phyloP scores from a whole-genome alignment of 2,329 filamentous ascomycete species.

The Periconia macrospinosa region DNA sequence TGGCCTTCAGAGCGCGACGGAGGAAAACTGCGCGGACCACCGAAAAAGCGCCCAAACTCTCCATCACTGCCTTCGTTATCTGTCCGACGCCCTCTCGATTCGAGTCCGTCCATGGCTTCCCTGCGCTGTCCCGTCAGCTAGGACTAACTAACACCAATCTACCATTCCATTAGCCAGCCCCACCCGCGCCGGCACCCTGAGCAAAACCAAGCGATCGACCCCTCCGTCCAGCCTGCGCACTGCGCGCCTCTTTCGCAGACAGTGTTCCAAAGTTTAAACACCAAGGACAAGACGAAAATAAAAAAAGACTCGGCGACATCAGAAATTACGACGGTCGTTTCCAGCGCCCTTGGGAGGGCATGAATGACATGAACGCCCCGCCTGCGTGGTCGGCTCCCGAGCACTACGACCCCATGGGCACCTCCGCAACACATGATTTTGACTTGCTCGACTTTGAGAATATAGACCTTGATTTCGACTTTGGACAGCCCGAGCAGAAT shows the following conservation, averaged over 20 bases:
- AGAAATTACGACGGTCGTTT: not conserved
- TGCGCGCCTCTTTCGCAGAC: not conserved
- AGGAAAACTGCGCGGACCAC: not conserved
- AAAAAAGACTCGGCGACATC: not conserved
- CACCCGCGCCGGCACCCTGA: not conserved
- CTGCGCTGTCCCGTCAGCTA: not conserved
- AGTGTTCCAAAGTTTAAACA: not conserved
- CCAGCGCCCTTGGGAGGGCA: slow-evolving; percentile 9
- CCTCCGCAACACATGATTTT: slow-evolving; percentile 38
- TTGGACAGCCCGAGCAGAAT: slow-evolving; percentile 19
- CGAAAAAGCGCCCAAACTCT: not conserved
- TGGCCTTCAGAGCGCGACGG: not conserved
- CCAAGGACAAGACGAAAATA: not conserved
- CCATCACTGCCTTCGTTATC: not conserved
- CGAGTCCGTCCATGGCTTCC: not conserved
- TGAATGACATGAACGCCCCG: slow-evolving; percentile 32
- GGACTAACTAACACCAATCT: not conserved
- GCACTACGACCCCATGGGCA: slow-evolving; percentile 43
- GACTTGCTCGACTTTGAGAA: slow-evolving; percentile 47
- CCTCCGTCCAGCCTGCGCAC: not conserved
- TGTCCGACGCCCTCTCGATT: not conserved
- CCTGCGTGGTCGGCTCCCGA: slow-evolving; percentile 45
- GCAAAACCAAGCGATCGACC: not conserved
- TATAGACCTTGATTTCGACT: slow-evolving; percentile 36
- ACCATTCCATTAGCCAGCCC: slow-evolving; percentile 6